Evolutionary conservation across 768 basidiomycete genomes (phyloP), one percentile per base, ranked within the genome.

Genomic region (Holtermannia corniformis): DNA sequence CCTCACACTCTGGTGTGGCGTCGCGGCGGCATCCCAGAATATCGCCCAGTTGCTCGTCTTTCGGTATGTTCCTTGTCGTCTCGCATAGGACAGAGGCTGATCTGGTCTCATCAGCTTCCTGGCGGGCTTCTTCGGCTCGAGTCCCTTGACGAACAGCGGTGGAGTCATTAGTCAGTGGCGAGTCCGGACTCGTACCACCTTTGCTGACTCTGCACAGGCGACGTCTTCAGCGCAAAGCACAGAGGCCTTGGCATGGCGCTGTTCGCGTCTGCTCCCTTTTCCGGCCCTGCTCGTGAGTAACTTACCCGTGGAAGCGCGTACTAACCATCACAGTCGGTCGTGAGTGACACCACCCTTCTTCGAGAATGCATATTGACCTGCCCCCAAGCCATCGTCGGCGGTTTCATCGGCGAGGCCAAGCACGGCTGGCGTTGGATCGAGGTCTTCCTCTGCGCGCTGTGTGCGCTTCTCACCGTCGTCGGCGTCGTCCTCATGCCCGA

Each of bases 141-240:
- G 69, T 23, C 69, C 72, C 0, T 60, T 76, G 16, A 72, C 73
- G 47, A 75, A 75, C 49, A 71, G 74, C 0, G 75, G 75, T 5
- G 68, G 68, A 19, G 60, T 68, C 44, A 70, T 74, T 47, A n/a
- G n/a, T n/a, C n/a, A n/a, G n/a, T n/a, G n/a, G n/a, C n/a, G n/a
- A n/a, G n/a, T n/a, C n/a, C n/a, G n/a, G n/a, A n/a, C n/a, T n/a
- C n/a, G n/a, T n/a, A n/a, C n/a, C n/a, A n/a, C n/a, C n/a, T n/a
- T n/a, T n/a, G n/a, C n/a, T n/a, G n/a, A n/a, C n/a, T n/a, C n/a
- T n/a, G n/a, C n/a, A n/a, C n/a, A n/a, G 50, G 61, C 19, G 72
- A 73, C 44, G 43, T 65, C 41, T 65, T 63, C 51, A 47, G 49
- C n/a, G 64, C 64, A 26, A 44, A 46, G 14, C 57, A 65, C 32